Evolutionary conservation across 805 yeast genomes (phyloP), one percentile per base, ranked within the genome.

Genomic region (Zygosaccharomyces bisporus): DNA sequence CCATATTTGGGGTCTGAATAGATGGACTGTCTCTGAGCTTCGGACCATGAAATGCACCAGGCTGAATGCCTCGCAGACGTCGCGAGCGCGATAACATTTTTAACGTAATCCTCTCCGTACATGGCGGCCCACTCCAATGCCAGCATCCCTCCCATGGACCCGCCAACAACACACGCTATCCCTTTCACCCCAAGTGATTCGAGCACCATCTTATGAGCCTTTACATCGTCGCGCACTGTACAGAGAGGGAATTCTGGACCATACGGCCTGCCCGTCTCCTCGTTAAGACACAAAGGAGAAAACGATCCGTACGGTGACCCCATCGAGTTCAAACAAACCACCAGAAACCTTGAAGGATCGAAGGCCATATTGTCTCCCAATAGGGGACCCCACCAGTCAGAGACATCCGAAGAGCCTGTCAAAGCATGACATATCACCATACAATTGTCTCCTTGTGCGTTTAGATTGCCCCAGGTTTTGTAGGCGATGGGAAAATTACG

Each of bases 41-140:
- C 99, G 43, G 95, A 91, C 99, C 99, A 93, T 3, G 96, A 86
- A 32, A 93, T 93, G 54, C 98, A 93, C 99, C 99, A 93, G 0
- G 99, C 99, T 2, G 95, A 84, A 34, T 90, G 95, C 58, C 95
- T 74, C 0, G 98, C 96, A 19, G 95, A 81, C 0, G 98, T 91
- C 1, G 99, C 99, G 43, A 91, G 68, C 0, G 96, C 91, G 10
- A 91, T 81, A 17, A 86, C 71, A 33, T 76, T 71, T 47, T 75
- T 75, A 25, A 93, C 95, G 60, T 78, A 93, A 2, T 73, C 75
- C 3, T 83, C 83, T 44, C 79, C 81, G 61, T 77, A 87, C 34
- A 54, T 52, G 4, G 56, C 52, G 3, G 89, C 79, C 76, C 87
- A 93, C 63, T 93, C 99, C 55, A 93, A 69, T 0, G 90, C 88